Percentiles rank a stretch among this genome's conserved stretches.
phyloP scores from a whole-genome alignment of 2,329 filamentous ascomycete species.

The Aspergillus ochraceus region DNA sequence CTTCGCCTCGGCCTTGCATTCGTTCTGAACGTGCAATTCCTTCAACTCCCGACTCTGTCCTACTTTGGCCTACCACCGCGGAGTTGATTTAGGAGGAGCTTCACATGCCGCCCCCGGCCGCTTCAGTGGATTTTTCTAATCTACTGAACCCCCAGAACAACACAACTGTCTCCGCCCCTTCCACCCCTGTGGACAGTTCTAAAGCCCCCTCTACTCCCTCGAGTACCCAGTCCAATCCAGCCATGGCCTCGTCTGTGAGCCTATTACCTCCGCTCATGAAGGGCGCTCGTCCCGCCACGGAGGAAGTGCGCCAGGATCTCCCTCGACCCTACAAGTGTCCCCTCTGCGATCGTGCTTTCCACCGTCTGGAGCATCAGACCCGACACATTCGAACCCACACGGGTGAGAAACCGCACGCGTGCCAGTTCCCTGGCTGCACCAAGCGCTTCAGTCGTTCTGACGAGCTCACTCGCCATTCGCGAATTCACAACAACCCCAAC shows the following conservation, averaged over 20 bases:
- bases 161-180: constrained; percentile 21
- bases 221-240: constrained; percentile 28
- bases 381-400: constrained; percentile 95
- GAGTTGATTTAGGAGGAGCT: constrained; percentile 19
- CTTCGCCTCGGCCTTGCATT: constrained; percentile 22
- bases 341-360: constrained; percentile 97
- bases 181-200: constrained; percentile 24
- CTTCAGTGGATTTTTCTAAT: constrained; percentile 73
- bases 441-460: constrained; percentile 97
- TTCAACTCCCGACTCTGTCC: constrained; percentile 15
- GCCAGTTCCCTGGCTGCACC: constrained; percentile 91
- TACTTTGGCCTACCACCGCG: constrained; percentile 16
- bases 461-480: constrained; percentile 92
- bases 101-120: constrained; percentile 76
- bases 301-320: constrained; percentile 69
- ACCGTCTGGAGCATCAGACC: constrained; percentile 92
- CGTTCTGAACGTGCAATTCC: constrained; percentile 14
- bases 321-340: constrained; percentile 98
- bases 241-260: constrained; percentile 47
- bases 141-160: constrained; percentile 66
- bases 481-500: constrained; percentile 99
- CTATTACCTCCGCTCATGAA: constrained; percentile 47
- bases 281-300: constrained; percentile 57
- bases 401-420: constrained; percentile 96
- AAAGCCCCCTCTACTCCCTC: constrained; percentile 29